Base-by-base conservation (phyloP, 768 basidiomycete genomes). In the Coprinopsis cinerea region DNA sequence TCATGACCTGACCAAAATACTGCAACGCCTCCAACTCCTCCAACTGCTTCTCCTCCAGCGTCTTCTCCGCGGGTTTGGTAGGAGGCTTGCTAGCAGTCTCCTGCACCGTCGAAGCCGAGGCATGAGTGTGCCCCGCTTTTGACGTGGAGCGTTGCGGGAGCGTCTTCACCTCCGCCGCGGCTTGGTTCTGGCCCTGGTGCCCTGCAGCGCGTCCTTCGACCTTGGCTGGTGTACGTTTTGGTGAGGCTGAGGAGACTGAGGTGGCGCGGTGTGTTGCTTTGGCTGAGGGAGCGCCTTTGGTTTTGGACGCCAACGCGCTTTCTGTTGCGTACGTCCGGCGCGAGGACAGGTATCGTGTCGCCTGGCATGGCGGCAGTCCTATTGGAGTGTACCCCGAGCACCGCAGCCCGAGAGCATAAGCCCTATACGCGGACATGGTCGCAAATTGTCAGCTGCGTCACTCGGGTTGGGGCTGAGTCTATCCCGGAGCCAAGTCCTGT, bases 21-120 rank as follows among this genome's bases (percentile, higher is more conserved):
- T 69, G 59, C 22, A 72, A 57, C 24, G 58, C 60, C 42, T 74
- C 68, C 27, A 75, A 57, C 49, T 72, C 66, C 35, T 60, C 59
- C 53, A 73, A 43, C 36, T 66, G 63, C 39, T 69, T 66, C 40
- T 67, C 64, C 45, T 67, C 64, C 25, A 34, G 35, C 53, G 9
- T 53, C 37, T 11, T 58, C 10, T 32, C 47, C 42, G 25, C 42
- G 18, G 2, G 46, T 24, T 25, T 51, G 7, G 17, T 44, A 13
- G 35, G 6, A 15, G 28, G 2, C 25, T 52, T 41, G 7, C 13
- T 22, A 15, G 25, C 24, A 15, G 51, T 39, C 11, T 26, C 28
- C 13, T 43, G 20, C 1, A 20, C 28, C 30, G 4, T 18, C 11
- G 30, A 9, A 27, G 35, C 46, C 26, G 22, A 41, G 24, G 4